Evolutionary conservation across 2,329 filamentous ascomycete genomes (phyloP), one percentile per base, ranked within the genome.

Genomic region (Cytospora paraplurivora): DNA sequence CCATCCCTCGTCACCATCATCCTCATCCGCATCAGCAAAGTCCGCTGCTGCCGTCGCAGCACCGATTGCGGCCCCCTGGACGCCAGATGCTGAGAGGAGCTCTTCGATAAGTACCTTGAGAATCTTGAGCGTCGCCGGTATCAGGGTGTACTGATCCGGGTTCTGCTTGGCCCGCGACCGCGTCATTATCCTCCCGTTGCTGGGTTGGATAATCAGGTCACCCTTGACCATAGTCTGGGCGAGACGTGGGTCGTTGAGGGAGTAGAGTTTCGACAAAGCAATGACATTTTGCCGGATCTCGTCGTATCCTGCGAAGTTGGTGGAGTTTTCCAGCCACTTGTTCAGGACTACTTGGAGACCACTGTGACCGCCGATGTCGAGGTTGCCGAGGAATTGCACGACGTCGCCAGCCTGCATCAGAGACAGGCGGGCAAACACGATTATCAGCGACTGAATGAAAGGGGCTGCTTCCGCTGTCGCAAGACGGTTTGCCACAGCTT

Each of bases 221-320:
- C 95, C 95, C 79, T 94, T 96, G 69, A 97, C 94, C 73, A 87
- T 86, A 4, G 93, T 92, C 71, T 92, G 87, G 13, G 85, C 81
- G 37, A 99, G 76, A 37, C 94, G 89, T 11, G 87, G 80, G 71
- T 98, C 94, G 72, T 95, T 90, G 19, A 99, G 83, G 61, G 89
- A 88, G 75, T 95, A 98, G 3, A 99, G 81, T 73, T 96, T 97
- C 0, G 93, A 93, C 2, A 99, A 84, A 7, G 95, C 95, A 70
- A 97, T 94, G 64, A 97, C 92, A 72, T 98, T 99, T 76, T 97
- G 92, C 69, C 93, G 87, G 70, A 98, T 98, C 76, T 97, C 94
- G 71, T 98, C 93, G 71, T 97, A 99, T 13, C 95, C 95, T n/a
- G 93, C 93, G 77, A 99, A 99, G 76, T 90, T 96, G 76, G 96